Conservation (phyloP, 352 stramenopile species). For the Salisapilia sapeloensis region DNA sequence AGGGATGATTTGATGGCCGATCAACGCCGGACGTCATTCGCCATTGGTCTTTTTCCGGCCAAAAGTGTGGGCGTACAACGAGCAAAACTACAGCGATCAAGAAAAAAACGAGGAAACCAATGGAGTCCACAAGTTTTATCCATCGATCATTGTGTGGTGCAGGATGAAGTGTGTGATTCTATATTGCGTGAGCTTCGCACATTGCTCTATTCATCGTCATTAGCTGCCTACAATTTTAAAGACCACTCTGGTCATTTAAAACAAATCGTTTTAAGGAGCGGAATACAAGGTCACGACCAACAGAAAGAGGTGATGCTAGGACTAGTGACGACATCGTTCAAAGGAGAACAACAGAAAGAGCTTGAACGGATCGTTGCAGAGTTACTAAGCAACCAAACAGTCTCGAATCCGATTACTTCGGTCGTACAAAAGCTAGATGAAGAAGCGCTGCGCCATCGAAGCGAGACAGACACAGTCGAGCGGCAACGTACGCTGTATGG, state of each 20-base stretch:
- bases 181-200: slow-evolving; percentile 17
- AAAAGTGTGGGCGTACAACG: slow-evolving; percentile 21
- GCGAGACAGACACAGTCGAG: not conserved
- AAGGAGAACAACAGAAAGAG: slow-evolving; percentile 11
- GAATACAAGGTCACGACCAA: slow-evolving; percentile 7
- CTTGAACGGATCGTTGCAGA: slow-evolving; percentile 14
- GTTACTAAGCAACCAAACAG: slow-evolving; percentile 8
- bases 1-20: slow-evolving; percentile 15
- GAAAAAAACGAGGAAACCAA: slow-evolving; percentile 8
- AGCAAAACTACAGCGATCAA: slow-evolving; percentile 12
- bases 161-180: slow-evolving; percentile 18
- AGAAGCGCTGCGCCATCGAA: slow-evolving; percentile 28
- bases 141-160: slow-evolving; percentile 37
- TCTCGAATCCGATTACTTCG: slow-evolving; percentile 16
- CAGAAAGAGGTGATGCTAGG: slow-evolving; percentile 38
- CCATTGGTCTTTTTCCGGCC: slow-evolving; percentile 53
- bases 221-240: slow-evolving; percentile 45
- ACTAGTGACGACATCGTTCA: slow-evolving; percentile 32
- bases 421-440: slow-evolving; percentile 43
- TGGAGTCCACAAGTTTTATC: slow-evolving; percentile 56
- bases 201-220: slow-evolving; percentile 8
- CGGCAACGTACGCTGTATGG: slow-evolving; percentile 26
- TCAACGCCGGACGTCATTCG: slow-evolving; percentile 17
- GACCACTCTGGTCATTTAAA: slow-evolving; percentile 42
- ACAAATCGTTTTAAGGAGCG: slow-evolving; percentile 42